phyloP scores from a whole-genome alignment of 768 basidiomycete species.

The Hortiboletus campestris region DNA sequence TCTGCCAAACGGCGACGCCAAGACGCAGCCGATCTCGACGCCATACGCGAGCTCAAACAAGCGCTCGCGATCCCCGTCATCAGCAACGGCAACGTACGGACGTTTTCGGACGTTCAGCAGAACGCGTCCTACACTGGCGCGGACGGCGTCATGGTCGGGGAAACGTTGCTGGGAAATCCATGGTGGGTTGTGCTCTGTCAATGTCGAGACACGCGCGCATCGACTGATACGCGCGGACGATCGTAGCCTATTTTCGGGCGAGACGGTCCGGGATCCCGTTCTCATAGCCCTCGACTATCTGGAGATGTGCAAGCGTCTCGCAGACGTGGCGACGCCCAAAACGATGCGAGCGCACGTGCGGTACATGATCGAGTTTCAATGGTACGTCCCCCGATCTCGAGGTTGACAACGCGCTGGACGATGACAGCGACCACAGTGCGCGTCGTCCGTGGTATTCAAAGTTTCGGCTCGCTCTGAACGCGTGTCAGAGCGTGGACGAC shows the following conservation, averaged over 20 bases:
- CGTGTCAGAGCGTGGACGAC: constrained; percentile 44
- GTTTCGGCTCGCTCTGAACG: constrained; percentile 47
- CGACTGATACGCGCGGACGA: not conserved
- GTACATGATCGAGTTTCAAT: constrained; percentile 67
- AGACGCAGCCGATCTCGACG: constrained; percentile 64
- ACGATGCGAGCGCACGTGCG: constrained; percentile 62
- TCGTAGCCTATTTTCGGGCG: constrained; percentile 54
- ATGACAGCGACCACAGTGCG: constrained; percentile 22
- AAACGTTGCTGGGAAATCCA: constrained; percentile 72
- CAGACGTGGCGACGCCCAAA: constrained; percentile 46
- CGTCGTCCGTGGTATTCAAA: constrained; percentile 57
- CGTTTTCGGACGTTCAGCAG: constrained; percentile 50
- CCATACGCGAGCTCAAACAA: constrained; percentile 56
- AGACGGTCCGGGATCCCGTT: constrained; percentile 57
- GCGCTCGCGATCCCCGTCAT: constrained; percentile 55
- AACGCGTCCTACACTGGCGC: constrained; percentile 60
- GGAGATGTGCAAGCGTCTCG: constrained; percentile 51
- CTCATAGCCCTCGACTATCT: constrained; percentile 70
- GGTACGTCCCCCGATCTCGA: constrained; percentile 39
- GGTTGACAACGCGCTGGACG: not conserved
- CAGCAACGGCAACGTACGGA: constrained; percentile 78
- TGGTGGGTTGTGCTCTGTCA: constrained; percentile 40
- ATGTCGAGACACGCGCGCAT: not conserved
- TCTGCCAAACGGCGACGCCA: constrained; percentile 68
- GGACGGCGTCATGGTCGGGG: constrained; percentile 80